Conservation (phyloP, 345 rosid species). For the Rhodamnia rubescens region DNA sequence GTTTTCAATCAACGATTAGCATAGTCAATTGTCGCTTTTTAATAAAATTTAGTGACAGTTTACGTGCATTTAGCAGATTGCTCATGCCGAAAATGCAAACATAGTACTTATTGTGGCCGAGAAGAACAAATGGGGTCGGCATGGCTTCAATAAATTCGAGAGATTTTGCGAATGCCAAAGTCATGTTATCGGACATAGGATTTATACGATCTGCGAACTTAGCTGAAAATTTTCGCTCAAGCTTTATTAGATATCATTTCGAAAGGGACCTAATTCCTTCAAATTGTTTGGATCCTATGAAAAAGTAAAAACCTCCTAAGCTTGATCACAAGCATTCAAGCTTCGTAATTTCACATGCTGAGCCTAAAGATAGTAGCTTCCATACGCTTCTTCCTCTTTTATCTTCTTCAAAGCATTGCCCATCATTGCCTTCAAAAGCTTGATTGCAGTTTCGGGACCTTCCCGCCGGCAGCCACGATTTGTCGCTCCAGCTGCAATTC, state of each 20-base stretch:
- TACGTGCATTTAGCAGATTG: not conserved
- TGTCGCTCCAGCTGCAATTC: slow-evolving; percentile 73
- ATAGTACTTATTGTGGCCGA: not conserved
- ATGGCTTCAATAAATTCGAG: not conserved
- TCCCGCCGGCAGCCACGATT: slow-evolving; percentile 78
- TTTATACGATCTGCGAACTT: not conserved
- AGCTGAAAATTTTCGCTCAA: not conserved
- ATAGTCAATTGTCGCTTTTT: not conserved
- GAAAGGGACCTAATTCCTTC: not conserved
- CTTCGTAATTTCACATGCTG: not conserved
- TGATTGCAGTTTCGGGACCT: slow-evolving; percentile 22
- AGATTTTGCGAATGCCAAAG: not conserved
- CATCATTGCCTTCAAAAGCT: not conserved
- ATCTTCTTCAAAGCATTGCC: not conserved
- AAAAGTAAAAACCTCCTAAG: not conserved
- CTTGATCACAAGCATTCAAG: not conserved
- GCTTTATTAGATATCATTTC: not conserved
- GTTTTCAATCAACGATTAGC: not conserved
- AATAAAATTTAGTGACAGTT: not conserved
- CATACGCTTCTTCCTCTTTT: not conserved
- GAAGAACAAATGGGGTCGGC: not conserved
- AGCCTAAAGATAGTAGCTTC: not conserved
- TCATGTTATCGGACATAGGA: not conserved
- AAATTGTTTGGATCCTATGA: not conserved
- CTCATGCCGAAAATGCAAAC: not conserved